Conservation (phyloP, 345 rosid genomes). For the Cardamine resedifolia region DNA sequence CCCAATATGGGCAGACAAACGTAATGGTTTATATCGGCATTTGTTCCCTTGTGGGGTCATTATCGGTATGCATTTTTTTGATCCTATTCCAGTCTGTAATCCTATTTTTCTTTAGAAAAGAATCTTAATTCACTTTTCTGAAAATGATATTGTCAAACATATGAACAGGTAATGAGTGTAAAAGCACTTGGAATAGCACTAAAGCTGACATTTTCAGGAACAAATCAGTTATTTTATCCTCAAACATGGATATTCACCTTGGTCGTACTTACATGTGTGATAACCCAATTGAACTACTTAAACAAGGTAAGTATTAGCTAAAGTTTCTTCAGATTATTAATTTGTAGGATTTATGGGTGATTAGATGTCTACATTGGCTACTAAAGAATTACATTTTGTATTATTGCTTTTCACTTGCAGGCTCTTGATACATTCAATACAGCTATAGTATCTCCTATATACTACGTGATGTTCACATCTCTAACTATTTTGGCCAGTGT, state of each 20-base stretch:
- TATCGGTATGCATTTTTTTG: constrained; percentile 64
- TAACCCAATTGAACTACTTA: constrained; percentile 75
- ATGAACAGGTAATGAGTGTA: constrained; percentile 71
- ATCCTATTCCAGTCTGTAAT: too few relatives aligned
- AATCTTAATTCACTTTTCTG: too few relatives aligned
- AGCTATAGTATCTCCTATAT: constrained; percentile 90
- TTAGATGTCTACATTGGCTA: background rate
- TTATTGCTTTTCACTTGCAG: constrained; percentile 45
- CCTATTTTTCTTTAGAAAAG: too few relatives aligned
- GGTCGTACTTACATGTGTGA: constrained; percentile 60
- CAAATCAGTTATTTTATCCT: constrained; percentile 66
- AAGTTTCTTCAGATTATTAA: background rate
- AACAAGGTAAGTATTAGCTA: constrained; percentile 52
- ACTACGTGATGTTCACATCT: constrained; percentile 88
- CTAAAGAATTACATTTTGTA: background rate
- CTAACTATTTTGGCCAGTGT: constrained; percentile 85
- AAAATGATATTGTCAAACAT: background rate
- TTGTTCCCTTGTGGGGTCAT: constrained; percentile 95
- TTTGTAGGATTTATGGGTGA: background rate
- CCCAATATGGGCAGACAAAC: constrained; percentile 92
- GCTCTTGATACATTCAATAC: constrained; percentile 95
- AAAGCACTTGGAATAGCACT: constrained; percentile 80
- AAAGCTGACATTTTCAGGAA: constrained; percentile 71
- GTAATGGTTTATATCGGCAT: constrained; percentile 93
- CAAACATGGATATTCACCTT: constrained; percentile 68